Percentiles rank a stretch among this genome's conserved stretches.
Conservation (phyloP, 495 filamentous ascomycete species). For the Trichocladium antarcticum region DNA sequence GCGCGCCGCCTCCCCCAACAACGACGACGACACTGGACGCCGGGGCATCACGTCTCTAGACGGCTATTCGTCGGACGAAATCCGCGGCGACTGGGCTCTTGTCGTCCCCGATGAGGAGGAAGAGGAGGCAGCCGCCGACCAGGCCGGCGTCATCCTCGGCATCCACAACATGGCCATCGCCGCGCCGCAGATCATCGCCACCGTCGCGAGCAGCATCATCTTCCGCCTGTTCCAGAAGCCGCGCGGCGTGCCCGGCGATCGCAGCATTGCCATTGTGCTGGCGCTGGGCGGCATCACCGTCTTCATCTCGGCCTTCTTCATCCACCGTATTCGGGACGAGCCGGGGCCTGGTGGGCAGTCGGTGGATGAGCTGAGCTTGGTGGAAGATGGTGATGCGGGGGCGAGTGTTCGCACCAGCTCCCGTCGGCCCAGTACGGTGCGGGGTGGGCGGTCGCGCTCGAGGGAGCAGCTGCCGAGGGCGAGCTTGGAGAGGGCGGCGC, state of each 20-base stretch:
- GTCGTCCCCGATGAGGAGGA: constrained; percentile 9
- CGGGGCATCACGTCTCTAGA: constrained; percentile 15
- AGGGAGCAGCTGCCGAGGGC: constrained; percentile 27
- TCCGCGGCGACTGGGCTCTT: constrained; percentile 13
- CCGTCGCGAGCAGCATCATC: constrained; percentile 65
- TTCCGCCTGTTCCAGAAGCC: constrained; percentile 76
- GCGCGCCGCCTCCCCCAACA: constrained; percentile 15
- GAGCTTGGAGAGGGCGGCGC: constrained; percentile 34
- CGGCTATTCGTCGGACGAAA: constrained; percentile 24
- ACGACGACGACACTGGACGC: not conserved
- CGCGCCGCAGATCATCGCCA: constrained; percentile 79
- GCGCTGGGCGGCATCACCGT: constrained; percentile 70
- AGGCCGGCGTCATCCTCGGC: constrained; percentile 80
- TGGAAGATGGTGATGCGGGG: constrained; percentile 32
- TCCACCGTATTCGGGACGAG: constrained; percentile 38
- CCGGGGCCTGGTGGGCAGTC: constrained; percentile 7
- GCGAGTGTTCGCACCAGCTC: no score
- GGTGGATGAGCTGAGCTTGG: constrained; percentile 26
- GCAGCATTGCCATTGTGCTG: constrained; percentile 75
- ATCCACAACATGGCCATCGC: constrained; percentile 89
- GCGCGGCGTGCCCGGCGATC: constrained; percentile 67
- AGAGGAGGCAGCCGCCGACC: constrained; percentile 47
- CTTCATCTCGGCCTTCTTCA: constrained; percentile 62
- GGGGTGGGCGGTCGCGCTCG: constrained; percentile 17
- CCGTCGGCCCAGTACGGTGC: constrained; percentile 17